These are phyloP conservation scores for Apiospora sp. DNA, from an alignment of 2,329 filamentous ascomycete species.

Conservation along the genomic window DNA sequence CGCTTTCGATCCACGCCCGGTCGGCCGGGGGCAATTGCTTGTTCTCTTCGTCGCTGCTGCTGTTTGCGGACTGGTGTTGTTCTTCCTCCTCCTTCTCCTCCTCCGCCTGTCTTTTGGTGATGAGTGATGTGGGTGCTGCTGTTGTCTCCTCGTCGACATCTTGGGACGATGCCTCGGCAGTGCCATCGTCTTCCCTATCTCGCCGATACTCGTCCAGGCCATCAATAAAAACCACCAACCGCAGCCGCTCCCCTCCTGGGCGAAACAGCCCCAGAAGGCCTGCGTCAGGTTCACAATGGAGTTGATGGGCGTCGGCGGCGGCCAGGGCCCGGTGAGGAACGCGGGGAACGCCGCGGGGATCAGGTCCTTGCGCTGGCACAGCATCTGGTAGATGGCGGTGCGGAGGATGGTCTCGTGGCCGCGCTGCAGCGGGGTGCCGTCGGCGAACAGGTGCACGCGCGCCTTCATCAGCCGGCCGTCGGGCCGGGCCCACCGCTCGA, in stretches of 20 bases:
- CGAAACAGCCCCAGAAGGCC: slow-evolving; percentile 39
- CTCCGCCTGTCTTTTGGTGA: too few species aligned
- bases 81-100: too few species aligned
- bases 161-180: too few species aligned
- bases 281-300: slow-evolving; percentile 38
- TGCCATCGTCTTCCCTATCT: too few species aligned
- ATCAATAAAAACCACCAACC: slow-evolving; percentile 40
- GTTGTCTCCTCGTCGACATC: too few species aligned
- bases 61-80: too few species aligned
- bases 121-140: slow-evolving; percentile 25
- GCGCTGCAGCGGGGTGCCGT: slow-evolving; percentile 22
- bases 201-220: slow-evolving; percentile 41
- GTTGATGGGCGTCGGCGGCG: slow-evolving; percentile 40
- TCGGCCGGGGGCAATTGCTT: slow-evolving; percentile 36
- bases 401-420: slow-evolving; percentile 22
- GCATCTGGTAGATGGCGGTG: slow-evolving; percentile 23
- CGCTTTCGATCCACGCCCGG: slow-evolving; percentile 41
- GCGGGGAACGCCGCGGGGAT: slow-evolving; percentile 23
- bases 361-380: slow-evolving; percentile 24
- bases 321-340: slow-evolving; percentile 40
- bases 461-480: slow-evolving; percentile 9
- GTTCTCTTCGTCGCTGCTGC: slow-evolving; percentile 37
- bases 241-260: slow-evolving; percentile 39
- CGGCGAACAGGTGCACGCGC: slow-evolving; percentile 4
- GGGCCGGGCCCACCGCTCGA: slow-evolving; percentile 23